A percentile compares a stretch with the other conserved stretches of the same genome.
These are phyloP conservation scores for Volvox reticuliferus DNA, from an alignment of 139 green algal species.

Conservation along the genomic window DNA sequence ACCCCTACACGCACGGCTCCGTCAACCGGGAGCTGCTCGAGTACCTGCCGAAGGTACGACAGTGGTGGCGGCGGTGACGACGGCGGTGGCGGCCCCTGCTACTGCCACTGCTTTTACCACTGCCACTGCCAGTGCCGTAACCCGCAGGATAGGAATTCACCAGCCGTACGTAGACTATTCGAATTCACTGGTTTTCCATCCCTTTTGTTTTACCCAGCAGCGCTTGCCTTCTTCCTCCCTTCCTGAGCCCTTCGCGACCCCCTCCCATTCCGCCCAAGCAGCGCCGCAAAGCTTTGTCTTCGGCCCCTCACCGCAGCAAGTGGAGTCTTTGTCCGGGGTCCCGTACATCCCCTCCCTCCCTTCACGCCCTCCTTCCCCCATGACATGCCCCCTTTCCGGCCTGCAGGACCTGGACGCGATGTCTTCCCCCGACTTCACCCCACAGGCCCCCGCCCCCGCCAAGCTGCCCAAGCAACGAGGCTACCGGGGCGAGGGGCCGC, in stretches of 20 bases:
- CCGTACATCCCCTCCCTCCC: no score
- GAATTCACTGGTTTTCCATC: neutral
- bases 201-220: neutral
- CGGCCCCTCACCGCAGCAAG: no score
- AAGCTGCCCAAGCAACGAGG: neutral
- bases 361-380: neutral
- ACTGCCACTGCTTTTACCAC: no score
- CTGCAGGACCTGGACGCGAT: neutral
- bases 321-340: no score
- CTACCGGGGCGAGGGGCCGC: conserved; percentile 12
- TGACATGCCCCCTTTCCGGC: neutral
- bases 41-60: neutral
- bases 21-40: conserved; percentile 14
- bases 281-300: no score
- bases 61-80: neutral
- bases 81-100: no score
- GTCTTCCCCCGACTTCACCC: neutral
- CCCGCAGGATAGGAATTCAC: no score
- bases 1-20: neutral
- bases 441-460: neutral
- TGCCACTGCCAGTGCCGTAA: no score
- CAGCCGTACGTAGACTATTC: neutral
- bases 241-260: no score
- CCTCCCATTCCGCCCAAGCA: no score
- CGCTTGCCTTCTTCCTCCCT: no score